These are phyloP conservation scores for Zangia roseola DNA, from an alignment of 768 basidiomycete genomes.

Conservation along the genomic window DNA sequence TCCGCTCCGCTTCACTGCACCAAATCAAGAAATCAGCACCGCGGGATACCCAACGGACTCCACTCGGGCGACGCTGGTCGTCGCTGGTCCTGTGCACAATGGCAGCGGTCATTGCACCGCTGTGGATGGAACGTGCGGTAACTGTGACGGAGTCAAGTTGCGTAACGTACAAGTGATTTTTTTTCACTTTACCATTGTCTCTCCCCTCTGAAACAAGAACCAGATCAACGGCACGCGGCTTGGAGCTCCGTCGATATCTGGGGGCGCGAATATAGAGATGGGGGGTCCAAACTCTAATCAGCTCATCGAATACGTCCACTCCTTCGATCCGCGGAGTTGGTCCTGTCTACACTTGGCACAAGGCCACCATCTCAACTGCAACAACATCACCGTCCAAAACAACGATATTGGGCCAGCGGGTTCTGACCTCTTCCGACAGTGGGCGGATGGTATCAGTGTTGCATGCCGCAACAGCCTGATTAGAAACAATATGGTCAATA, in stretches of 20 bases:
- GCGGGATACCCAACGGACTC: slow-evolving; percentile 68
- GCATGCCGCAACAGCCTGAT: slow-evolving; percentile 63
- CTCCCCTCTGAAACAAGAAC: not conserved
- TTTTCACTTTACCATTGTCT: not conserved
- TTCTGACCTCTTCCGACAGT: slow-evolving; percentile 59
- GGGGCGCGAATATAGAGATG: slow-evolving; percentile 84
- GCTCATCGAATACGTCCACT: slow-evolving; percentile 72
- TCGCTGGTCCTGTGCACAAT: slow-evolving; percentile 60
- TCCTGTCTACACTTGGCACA: slow-evolving; percentile 78
- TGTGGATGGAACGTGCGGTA: slow-evolving; percentile 61
- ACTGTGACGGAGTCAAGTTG: slow-evolving; percentile 59
- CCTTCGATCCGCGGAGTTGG: slow-evolving; percentile 79
- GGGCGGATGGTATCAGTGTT: slow-evolving; percentile 83
- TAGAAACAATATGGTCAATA: slow-evolving; percentile 66
- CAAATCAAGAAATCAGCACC: slow-evolving; percentile 81
- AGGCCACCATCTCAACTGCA: slow-evolving; percentile 65
- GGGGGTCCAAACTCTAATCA: slow-evolving; percentile 74
- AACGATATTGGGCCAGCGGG: slow-evolving; percentile 86
- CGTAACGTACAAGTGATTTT: slow-evolving; percentile 65
- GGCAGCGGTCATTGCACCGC: slow-evolving; percentile 72
- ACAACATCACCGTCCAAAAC: slow-evolving; percentile 64
- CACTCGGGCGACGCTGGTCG: slow-evolving; percentile 66
- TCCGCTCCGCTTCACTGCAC: slow-evolving; percentile 63
- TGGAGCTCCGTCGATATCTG: slow-evolving; percentile 50
- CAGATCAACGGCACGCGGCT: slow-evolving; percentile 75